Conservation (phyloP, 1,139 yeast species). For the Yamadazyma spencermartinsiae region DNA sequence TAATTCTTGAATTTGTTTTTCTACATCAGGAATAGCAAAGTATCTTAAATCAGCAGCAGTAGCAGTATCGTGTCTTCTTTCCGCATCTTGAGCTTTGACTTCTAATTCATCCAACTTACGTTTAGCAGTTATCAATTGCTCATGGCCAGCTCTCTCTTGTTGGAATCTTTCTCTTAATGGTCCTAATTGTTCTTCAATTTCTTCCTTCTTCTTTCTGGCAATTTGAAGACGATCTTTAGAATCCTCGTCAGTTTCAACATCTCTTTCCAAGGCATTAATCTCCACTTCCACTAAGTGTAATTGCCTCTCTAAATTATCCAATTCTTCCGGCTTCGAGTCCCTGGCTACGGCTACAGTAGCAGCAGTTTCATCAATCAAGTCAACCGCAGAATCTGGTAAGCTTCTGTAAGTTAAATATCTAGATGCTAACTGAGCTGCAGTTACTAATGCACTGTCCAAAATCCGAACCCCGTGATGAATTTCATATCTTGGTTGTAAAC, state of each 20-base stretch:
- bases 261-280: conserved; percentile 95
- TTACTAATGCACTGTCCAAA: conserved; percentile 88
- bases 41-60: conserved; percentile 95
- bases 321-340: conserved; percentile 96
- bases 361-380: conserved; percentile 93
- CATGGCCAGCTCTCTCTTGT: conserved; percentile 90
- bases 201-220: conserved; percentile 80
- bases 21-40: conserved; percentile 94
- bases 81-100: conserved; percentile 92
- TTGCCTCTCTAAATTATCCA: conserved; percentile 91
- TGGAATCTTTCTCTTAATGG: conserved; percentile 86
- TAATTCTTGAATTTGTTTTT: conserved; percentile 70
- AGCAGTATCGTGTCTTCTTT: conserved; percentile 92
- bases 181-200: conserved; percentile 76
- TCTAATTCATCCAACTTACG: conserved; percentile 90
- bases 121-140: conserved; percentile 83
- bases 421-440: conserved; percentile 94
- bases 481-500: conserved; percentile 93
- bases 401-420: conserved; percentile 94
- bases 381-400: conserved; percentile 97
- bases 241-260: conserved; percentile 81
- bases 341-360: conserved; percentile 98
- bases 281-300: conserved; percentile 90
- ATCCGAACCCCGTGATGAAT: conserved; percentile 98
- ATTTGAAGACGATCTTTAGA: conserved; percentile 82